Evolutionary conservation across 2,329 filamentous ascomycete species (phyloP), one percentile per base, ranked within the genome.

Genomic region (Fusarium floridanum): DNA sequence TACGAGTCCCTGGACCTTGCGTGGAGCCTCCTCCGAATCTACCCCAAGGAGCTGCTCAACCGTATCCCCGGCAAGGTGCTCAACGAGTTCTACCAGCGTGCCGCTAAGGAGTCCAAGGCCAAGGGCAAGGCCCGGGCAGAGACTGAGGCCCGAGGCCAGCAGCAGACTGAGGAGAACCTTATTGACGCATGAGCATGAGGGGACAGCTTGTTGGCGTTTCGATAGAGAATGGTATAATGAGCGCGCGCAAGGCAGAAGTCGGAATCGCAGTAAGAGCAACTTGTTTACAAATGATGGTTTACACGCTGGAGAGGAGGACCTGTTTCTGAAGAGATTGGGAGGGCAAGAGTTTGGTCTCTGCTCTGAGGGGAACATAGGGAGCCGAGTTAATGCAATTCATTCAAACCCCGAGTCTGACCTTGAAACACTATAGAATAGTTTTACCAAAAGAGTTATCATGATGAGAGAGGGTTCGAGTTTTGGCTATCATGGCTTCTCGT

Each of bases 11-110:
- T 99, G 72, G 97, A 99, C 80, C 91, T 97, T 79, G 97, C 97
- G 48, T 99, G 97, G 97, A 96, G 95, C 81, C 86, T 99, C 83
- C 91, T 99, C 77, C 92, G 97, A 77, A 98, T 99, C 84, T 99
- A 96, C 89, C 96, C 96, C 84, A 98, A 97, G 91, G 97, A 99
- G 80, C 87, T 98, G 78, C 93, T 99, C 79, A 99, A 99, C 88
- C 94, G 97, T 86, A 95, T 97, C 81, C 94, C 94, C 69, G 91
- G 91, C 87, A 95, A 95, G 87, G 83, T 95, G 50, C 89, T 97
- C 79, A 92, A 95, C 80, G 94, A 96, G 83, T 97, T 91, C 86
- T 97, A 96, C 85, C 91, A 92, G 81, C 88, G 93, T 77, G 89
- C 90, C 66, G 86, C 88, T 61, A 88, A 88, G 78, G 89, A 91